A percentile compares a stretch with the other conserved stretches of the same genome.
Conservation (phyloP, 441 rosid genomes). For the Melastoma candidum region DNA sequence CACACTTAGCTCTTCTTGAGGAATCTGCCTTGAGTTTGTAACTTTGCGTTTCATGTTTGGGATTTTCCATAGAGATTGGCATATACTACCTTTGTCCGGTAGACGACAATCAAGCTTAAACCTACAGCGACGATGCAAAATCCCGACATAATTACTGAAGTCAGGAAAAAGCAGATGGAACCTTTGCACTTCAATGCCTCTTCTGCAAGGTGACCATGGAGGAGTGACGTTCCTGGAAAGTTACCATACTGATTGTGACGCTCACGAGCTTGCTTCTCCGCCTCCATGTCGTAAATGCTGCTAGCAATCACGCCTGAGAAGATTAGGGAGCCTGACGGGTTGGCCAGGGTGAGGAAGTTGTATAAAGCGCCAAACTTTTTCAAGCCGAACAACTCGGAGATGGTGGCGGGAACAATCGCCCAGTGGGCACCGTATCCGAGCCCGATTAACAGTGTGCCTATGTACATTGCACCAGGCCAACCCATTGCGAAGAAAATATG, state of each 20-base stretch:
- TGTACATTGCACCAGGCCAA: constrained; percentile 86
- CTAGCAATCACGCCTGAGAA: constrained; percentile 76
- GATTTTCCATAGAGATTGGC: constrained; percentile 67
- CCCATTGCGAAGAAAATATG: constrained; percentile 62
- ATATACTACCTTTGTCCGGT: constrained; percentile 70
- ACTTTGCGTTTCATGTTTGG: constrained; percentile 22
- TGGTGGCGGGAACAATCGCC: constrained; percentile 95
- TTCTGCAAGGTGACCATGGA: constrained; percentile 39
- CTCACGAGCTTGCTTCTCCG: constrained; percentile 33
- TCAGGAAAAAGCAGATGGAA: no score
- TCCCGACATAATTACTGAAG: no score
- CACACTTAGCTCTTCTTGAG: no score
- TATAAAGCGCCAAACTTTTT: constrained; percentile 88
- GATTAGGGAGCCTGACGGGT: constrained; percentile 82
- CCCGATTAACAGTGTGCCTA: constrained; percentile 78
- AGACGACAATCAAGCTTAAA: constrained; percentile 74
- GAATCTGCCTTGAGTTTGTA: no score
- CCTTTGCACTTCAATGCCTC: no score
- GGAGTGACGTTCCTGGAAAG: constrained; percentile 4
- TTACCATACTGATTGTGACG: neutral
- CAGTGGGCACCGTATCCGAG: constrained; percentile 93
- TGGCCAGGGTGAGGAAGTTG: constrained; percentile 85
- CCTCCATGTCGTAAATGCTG: no score
- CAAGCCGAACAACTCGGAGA: constrained; percentile 86
- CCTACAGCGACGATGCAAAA: no score